Evolutionary conservation across 768 basidiomycete species (phyloP).

Genomic region (Amanita brunnescens): DNA sequence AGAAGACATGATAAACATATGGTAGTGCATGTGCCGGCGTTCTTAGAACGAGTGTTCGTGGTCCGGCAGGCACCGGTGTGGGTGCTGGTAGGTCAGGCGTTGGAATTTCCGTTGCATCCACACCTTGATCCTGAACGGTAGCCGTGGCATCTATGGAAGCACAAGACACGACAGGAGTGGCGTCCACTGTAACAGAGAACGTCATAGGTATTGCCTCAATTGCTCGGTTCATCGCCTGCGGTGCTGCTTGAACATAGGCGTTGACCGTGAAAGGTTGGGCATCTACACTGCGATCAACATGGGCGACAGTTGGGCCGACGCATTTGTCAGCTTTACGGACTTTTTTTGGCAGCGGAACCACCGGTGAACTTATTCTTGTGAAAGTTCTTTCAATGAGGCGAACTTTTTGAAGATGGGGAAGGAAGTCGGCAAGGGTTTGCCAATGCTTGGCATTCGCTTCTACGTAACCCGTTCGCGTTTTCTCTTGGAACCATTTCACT

Average conservation of each 20-base stretch:
- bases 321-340: conserved; percentile 40
- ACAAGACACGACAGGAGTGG: conserved; percentile 16
- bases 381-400: conserved; percentile 53
- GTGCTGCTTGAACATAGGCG: conserved; percentile 27
- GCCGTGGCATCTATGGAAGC: conserved; percentile 44
- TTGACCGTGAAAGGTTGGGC: conserved; percentile 23
- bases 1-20: conserved; percentile 34
- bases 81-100: conserved; percentile 27
- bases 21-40: conserved; percentile 10
- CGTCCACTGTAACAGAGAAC: conserved; percentile 22
- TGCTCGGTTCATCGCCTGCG: conserved; percentile 22
- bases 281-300: conserved; percentile 23
- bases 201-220: conserved; percentile 27
- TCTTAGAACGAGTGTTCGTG: conserved; percentile 19
- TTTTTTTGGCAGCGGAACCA: conserved; percentile 19
- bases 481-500: conserved; percentile 72
- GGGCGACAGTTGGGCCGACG: conserved; percentile 33
- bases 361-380: conserved; percentile 14
- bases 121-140: conserved; percentile 28
- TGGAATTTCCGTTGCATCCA: conserved; percentile 13
- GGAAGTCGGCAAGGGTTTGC: conserved; percentile 58
- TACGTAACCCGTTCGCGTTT: conserved; percentile 60
- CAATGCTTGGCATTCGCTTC: conserved; percentile 61
- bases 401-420: conserved; percentile 65
- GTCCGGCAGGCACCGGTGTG: conserved; percentile 13